Evolutionary conservation across 257 asterid species (phyloP).

Genomic region (Scutellaria baicalensis): DNA sequence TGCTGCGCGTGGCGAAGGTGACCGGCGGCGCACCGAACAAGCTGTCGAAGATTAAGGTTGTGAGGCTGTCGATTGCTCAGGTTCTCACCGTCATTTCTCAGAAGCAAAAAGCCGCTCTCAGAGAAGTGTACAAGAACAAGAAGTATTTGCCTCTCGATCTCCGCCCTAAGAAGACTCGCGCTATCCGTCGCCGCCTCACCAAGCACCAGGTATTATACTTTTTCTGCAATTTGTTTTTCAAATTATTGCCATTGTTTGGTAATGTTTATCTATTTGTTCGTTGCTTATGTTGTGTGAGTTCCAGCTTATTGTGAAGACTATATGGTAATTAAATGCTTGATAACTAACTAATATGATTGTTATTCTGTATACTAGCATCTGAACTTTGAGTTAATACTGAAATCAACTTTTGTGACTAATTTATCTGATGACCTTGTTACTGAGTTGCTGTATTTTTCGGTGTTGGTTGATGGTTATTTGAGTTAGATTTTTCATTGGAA

Average conservation of each 20-base stretch:
- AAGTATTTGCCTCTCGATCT: slow-evolving; percentile 34
- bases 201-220: slow-evolving; percentile 24
- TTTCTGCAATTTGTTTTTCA: not conserved
- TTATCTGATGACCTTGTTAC: no score
- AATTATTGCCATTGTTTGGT: not conserved
- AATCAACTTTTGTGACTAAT: no score
- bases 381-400: no score
- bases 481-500: no score
- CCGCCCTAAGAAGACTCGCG: slow-evolving; percentile 29
- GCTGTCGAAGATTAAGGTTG: slow-evolving; percentile 30
- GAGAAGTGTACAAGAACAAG: slow-evolving; percentile 31
- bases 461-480: no score
- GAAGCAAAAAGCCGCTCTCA: slow-evolving; percentile 32
- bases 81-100: slow-evolving; percentile 35
- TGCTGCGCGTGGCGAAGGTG: slow-evolving; percentile 33
- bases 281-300: no score
- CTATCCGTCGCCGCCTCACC: slow-evolving; percentile 36
- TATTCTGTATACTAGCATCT: no score
- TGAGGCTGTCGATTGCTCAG: slow-evolving; percentile 33
- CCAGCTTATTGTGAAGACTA: no score
- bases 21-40: slow-evolving; percentile 38
- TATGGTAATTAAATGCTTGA: no score
- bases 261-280: not conserved
- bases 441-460: no score
- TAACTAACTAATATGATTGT: no score